A percentile compares a stretch with the other conserved stretches of the same genome.
Conservation (phyloP, 108 stramenopile species). For the Parmales sp. region DNA sequence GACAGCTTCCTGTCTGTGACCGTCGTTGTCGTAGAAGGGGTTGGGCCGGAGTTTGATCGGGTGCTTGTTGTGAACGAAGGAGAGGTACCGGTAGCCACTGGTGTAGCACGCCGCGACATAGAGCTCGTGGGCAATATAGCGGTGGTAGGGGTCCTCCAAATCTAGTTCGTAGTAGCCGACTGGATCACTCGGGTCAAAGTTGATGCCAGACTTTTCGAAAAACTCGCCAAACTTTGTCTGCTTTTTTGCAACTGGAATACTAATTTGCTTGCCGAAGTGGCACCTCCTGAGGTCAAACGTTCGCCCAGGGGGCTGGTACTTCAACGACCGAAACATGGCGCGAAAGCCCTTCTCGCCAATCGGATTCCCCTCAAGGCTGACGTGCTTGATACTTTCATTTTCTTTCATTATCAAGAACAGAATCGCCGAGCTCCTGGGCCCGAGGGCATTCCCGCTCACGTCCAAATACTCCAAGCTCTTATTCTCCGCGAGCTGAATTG, state of each 20-base stretch:
- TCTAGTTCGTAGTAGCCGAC: constrained; percentile 2
- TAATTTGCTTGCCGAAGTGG: background rate
- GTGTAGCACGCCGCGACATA: background rate
- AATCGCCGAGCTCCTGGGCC: background rate
- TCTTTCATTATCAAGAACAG: background rate
- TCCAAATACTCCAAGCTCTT: background rate
- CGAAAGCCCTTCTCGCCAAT: background rate
- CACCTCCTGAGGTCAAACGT: background rate
- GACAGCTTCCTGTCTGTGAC: background rate
- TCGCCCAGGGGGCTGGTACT: background rate
- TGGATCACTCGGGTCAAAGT: background rate
- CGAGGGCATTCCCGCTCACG: background rate
- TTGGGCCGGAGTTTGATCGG: background rate
- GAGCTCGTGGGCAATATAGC: background rate
- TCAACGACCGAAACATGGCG: background rate
- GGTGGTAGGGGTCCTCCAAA: constrained; percentile 1
- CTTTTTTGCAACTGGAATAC: background rate
- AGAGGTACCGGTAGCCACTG: background rate
- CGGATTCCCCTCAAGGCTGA: background rate
- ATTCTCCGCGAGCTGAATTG: background rate
- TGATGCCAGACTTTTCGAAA: background rate
- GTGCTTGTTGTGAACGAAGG: background rate
- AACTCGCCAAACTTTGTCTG: background rate
- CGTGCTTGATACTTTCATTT: background rate
- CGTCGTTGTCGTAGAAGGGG: background rate